Evolutionary conservation across 306 rosid genomes (phyloP).

Genomic region (Cicer chorassanicum): DNA sequence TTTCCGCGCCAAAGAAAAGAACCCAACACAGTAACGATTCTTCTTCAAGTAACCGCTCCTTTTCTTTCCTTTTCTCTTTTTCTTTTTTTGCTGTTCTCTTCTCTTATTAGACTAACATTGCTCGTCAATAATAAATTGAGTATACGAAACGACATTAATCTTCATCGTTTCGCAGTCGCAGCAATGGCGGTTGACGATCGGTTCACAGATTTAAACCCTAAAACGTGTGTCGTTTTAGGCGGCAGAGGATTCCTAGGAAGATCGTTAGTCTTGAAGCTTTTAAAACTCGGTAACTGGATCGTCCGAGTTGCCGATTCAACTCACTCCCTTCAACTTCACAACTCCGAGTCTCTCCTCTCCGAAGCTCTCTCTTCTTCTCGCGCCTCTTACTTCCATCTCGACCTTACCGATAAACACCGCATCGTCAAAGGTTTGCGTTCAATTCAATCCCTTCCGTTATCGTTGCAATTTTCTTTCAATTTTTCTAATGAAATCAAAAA

Average conservation of each 20-base stretch:
- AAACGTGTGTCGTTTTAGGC: slow-evolving; percentile 82
- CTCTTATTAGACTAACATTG: background rate
- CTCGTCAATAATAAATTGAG: background rate
- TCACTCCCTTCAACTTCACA: slow-evolving; percentile 57
- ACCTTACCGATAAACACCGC: slow-evolving; percentile 59
- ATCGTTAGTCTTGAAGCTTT: slow-evolving; percentile 67
- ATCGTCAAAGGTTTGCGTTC: slow-evolving; percentile 53
- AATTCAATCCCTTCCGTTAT: slow-evolving; percentile 12
- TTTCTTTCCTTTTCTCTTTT: background rate
- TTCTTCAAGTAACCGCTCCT: slow-evolving; percentile 7
- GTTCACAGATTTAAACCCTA: slow-evolving; percentile 56
- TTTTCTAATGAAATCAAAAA: background rate
- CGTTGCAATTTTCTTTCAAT: slow-evolving; percentile 7
- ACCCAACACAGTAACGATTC: background rate
- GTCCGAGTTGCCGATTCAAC: slow-evolving; percentile 85
- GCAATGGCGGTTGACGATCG: slow-evolving; percentile 69
- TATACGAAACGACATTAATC: slow-evolving; percentile 25
- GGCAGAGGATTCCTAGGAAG: slow-evolving; percentile 80
- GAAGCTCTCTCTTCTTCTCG: slow-evolving; percentile 68
- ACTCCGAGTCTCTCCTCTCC: slow-evolving; percentile 61
- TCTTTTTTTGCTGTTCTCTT: background rate
- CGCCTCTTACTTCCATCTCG: slow-evolving; percentile 70
- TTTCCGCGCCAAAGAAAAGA: slow-evolving; percentile 50
- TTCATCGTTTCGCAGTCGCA: slow-evolving; percentile 39
- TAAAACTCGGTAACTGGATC: slow-evolving; percentile 70